phyloP scores from a whole-genome alignment of 768 basidiomycete genomes.

The Lentinula aciculospora region DNA sequence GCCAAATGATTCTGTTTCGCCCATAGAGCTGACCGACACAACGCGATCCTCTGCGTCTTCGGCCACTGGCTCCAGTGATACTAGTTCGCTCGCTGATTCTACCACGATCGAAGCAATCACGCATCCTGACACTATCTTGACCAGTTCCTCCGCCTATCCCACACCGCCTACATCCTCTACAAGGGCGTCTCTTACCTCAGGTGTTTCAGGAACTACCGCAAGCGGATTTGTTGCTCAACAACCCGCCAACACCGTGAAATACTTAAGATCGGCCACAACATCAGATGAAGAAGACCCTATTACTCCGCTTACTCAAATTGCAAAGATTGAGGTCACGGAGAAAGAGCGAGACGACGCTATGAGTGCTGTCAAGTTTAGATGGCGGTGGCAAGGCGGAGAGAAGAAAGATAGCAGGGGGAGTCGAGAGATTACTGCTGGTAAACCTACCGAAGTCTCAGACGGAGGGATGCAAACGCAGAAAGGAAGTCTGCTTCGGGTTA shows the following conservation, averaged over 20 bases:
- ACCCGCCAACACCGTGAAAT: not conserved
- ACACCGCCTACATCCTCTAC: not conserved
- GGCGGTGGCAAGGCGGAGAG: constrained; percentile 33
- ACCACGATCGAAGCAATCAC: not conserved
- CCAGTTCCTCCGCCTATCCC: not conserved
- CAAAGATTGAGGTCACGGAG: constrained; percentile 50
- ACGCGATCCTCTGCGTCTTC: not conserved
- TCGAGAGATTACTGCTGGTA: not conserved
- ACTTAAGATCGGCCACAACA: not conserved
- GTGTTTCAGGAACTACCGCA: not conserved
- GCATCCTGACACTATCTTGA: not conserved
- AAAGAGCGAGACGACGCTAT: constrained; percentile 75
- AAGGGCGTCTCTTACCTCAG: not conserved
- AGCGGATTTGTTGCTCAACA: not conserved
- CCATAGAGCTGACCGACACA: not conserved
- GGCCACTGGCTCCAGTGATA: not conserved
- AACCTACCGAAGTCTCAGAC: not conserved
- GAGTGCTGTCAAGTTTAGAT: constrained; percentile 57
- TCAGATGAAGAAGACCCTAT: constrained; percentile 13
- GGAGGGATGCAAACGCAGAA: not conserved
- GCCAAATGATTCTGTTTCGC: constrained; percentile 13
- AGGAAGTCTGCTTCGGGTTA: not conserved
- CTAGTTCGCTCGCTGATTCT: not conserved
- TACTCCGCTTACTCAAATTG: not conserved
- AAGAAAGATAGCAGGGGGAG: constrained; percentile 18